These are phyloP conservation scores for Backusella mclennaniae DNA, from an alignment of 192 early-diverging fungal genomes.

Conservation along the genomic window DNA sequence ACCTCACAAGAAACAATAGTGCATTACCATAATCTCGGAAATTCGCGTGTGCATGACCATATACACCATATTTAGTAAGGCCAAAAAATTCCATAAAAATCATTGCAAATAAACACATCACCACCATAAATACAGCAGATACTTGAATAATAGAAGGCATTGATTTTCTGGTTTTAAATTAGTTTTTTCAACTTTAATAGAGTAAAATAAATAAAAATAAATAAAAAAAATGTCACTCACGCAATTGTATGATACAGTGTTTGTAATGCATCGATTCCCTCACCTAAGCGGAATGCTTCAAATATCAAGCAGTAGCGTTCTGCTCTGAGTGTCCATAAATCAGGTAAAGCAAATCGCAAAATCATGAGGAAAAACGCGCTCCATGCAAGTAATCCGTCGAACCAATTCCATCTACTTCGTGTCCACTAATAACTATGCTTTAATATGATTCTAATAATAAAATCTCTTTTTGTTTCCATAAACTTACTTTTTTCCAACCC, in stretches of 20 bases:
- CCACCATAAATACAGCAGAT: constrained; percentile 34
- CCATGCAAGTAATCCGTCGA: constrained; percentile 26
- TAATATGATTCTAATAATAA: background rate
- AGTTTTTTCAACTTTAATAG: background rate
- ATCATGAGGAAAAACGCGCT: constrained; percentile 19
- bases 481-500: constrained; percentile 42
- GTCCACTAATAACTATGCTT: constrained; percentile 16
- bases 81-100: constrained; percentile 61
- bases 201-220: background rate
- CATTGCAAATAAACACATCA: constrained; percentile 47
- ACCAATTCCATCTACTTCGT: constrained; percentile 35
- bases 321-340: constrained; percentile 29
- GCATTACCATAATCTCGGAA: constrained; percentile 48
- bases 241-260: constrained; percentile 31
- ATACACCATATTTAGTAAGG: constrained; percentile 46
- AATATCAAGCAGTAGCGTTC: constrained; percentile 34
- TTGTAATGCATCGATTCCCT: constrained; percentile 28
- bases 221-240: constrained; percentile 16
- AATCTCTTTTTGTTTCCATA: background rate
- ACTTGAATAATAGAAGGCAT: constrained; percentile 34
- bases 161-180: constrained; percentile 12
- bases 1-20: constrained; percentile 45
- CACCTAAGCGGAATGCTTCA: constrained; percentile 28
- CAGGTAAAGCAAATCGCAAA: constrained; percentile 21
- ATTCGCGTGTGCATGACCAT: constrained; percentile 42